Base-by-base conservation (phyloP, 495 filamentous ascomycete genomes). In the Chaetomidium leptoderma region DNA sequence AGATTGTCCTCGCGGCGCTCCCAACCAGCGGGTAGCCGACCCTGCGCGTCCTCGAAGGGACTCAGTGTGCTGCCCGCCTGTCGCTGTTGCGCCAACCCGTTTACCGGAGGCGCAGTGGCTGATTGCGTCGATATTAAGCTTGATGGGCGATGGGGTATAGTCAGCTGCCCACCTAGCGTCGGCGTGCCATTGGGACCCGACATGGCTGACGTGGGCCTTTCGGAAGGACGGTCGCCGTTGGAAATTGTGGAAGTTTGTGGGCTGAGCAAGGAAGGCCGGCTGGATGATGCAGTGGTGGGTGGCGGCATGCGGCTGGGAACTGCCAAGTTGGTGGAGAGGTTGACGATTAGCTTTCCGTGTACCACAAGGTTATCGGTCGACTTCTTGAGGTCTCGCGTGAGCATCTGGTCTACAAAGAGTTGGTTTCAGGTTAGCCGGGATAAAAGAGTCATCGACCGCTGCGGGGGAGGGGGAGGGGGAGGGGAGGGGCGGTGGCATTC, bases 331-430 rank as follows among this genome's bases (percentile, higher is more conserved):
- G 92, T 96, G 6, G 92, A 96, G 10, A 97, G 79, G 68, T 92
- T 96, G 50, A 98, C 83, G 65, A 98, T 97, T 30, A 98, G 82
- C 71, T 97, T 97, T 52, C 93, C 93, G 71, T 98, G 92, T 11
- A 98, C 93, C 35, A 97, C 89, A 33, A 98, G 83, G 66, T 97
- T 98, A 70, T 98, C 93, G 50, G 91, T 97, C 13, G 95, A 97
- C 74, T 96, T 97, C 73, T 97, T 97, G 44, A 98, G 78, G 73
- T 98, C 93, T 43, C 92, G 79, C n/a, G 95, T 98, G 74, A 98
- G 86, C 92, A 97, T 97, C 78, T 96, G 89, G 59, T 77, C 76
- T 79, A 58, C 26, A 71, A 21, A 17, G 26, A 3, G 36, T 49
- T 47, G 51, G 52, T 10, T n/a, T n/a, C 2, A 16, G 6, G 33